A percentile compares a stretch with the other conserved stretches of the same genome.
Evolutionary conservation across 73 alveolate genomes (phyloP).

Genomic region (Uronychia setigera): DNA sequence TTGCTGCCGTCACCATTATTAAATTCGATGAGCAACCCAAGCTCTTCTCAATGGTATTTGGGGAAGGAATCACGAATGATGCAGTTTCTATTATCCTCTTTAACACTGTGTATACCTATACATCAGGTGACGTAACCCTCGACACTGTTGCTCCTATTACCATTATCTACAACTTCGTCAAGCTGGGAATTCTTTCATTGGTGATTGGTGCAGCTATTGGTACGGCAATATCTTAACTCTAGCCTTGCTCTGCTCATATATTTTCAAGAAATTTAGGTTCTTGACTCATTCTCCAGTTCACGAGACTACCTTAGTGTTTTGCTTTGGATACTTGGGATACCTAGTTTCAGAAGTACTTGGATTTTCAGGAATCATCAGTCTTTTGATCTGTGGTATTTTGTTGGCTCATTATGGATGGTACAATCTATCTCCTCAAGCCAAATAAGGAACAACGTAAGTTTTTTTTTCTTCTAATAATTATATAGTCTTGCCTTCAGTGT

Average conservation of each 20-base stretch:
- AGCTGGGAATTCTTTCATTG: conserved; percentile 63
- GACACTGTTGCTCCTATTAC: conserved; percentile 55
- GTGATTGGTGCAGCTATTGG: conserved; percentile 79
- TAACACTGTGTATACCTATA: conserved; percentile 70
- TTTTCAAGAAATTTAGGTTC: conserved; percentile 70
- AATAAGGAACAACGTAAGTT: conserved; percentile 67
- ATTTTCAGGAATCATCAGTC: conserved; percentile 76
- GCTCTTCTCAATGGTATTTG: conserved; percentile 90
- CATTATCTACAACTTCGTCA: conserved; percentile 61
- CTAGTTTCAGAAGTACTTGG: conserved; percentile 71
- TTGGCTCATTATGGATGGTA: conserved; percentile 88
- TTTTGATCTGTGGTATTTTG: conserved; percentile 79
- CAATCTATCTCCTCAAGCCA: conserved; percentile 80
- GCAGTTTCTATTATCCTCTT: conserved; percentile 95
- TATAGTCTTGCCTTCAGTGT: conserved; percentile 61
- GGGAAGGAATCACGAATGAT: conserved; percentile 96
- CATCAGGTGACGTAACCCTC: conserved; percentile 58
- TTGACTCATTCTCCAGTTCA: conserved; percentile 76
- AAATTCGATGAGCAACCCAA: conserved; percentile 88
- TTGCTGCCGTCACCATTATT: conserved; percentile 91
- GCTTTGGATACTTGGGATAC: conserved; percentile 84
- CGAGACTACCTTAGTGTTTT: conserved; percentile 74
- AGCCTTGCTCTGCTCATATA: conserved; percentile 57
- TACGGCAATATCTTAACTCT: background rate
- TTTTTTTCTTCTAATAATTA: no score